Percentiles rank a stretch among this genome's conserved stretches.
Conservation (phyloP, 2,329 filamentous ascomycete genomes). For the Dothideomycetes sp. region DNA sequence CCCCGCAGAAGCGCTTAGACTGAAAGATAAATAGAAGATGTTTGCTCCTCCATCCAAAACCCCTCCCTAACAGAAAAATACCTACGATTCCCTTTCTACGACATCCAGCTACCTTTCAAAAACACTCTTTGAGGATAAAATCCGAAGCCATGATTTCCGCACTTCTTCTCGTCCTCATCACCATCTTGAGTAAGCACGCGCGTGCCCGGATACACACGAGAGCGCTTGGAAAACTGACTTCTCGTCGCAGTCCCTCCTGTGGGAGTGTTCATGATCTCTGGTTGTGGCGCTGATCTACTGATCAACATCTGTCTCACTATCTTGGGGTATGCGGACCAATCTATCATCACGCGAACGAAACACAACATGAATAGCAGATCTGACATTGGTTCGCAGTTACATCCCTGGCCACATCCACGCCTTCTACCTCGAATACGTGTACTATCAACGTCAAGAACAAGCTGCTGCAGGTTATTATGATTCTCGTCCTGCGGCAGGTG, state of each 20-base stretch:
- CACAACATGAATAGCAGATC: slow-evolving; percentile 27
- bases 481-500: slow-evolving; percentile 51
- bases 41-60: too few species aligned
- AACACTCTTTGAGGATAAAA: background rate
- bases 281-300: slow-evolving; percentile 40
- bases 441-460: slow-evolving; percentile 64
- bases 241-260: slow-evolving; percentile 35
- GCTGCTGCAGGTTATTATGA: slow-evolving; percentile 48
- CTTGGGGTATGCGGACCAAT: slow-evolving; percentile 28
- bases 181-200: slow-evolving; percentile 32
- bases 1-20: too few species aligned
- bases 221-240: background rate
- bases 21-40: too few species aligned
- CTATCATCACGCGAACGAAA: background rate
- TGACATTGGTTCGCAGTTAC: slow-evolving; percentile 31
- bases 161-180: slow-evolving; percentile 36
- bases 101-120: background rate
- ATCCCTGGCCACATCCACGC: slow-evolving; percentile 66
- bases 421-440: slow-evolving; percentile 76
- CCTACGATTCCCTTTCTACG: too few species aligned
- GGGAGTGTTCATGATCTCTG: slow-evolving; percentile 40
- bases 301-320: slow-evolving; percentile 41
- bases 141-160: slow-evolving; percentile 24
- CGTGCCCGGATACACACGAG: background rate
- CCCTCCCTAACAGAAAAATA: too few species aligned